A percentile compares a stretch with the other conserved stretches of the same genome.
These are phyloP conservation scores for Colletotrichum cereale DNA, from an alignment of 2,329 filamentous ascomycete species.

Conservation along the genomic window DNA sequence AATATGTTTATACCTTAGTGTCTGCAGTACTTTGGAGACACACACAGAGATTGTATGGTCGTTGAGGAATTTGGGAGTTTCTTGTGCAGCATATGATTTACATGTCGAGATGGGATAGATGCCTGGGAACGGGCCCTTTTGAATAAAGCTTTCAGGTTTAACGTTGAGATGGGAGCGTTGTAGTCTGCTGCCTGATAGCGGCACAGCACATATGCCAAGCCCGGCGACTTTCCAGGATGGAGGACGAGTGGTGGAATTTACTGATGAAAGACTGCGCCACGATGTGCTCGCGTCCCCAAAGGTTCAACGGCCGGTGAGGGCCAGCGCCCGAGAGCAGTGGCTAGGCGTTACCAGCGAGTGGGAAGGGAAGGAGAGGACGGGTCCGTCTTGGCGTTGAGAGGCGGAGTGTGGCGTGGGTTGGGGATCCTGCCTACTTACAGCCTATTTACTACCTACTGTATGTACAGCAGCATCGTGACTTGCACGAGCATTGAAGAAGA, in stretches of 20 bases:
- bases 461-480: neutral
- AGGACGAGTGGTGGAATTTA: neutral
- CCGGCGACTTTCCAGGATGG: too few relatives aligned
- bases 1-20: conserved; percentile 7
- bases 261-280: conserved; percentile 31
- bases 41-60: conserved; percentile 12
- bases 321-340: conserved; percentile 10
- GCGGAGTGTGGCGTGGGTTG: conserved; percentile 14
- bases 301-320: neutral
- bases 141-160: neutral
- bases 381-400: conserved; percentile 7
- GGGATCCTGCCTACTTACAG: neutral
- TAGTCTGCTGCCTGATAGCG: neutral
- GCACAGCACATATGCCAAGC: neutral
- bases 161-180: neutral
- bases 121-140: neutral
- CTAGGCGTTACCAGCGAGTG: neutral
- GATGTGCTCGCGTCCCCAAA: conserved; percentile 5
- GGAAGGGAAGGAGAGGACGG: neutral
- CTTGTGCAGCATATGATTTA: conserved; percentile 7
- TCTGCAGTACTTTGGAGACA: conserved; percentile 4
- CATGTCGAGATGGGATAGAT: conserved; percentile 26
- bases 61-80: neutral
- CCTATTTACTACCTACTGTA: neutral
- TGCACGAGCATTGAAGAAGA: neutral